Conservation (phyloP, 108 stramenopile species). For the Discostella stelligeroides region DNA sequence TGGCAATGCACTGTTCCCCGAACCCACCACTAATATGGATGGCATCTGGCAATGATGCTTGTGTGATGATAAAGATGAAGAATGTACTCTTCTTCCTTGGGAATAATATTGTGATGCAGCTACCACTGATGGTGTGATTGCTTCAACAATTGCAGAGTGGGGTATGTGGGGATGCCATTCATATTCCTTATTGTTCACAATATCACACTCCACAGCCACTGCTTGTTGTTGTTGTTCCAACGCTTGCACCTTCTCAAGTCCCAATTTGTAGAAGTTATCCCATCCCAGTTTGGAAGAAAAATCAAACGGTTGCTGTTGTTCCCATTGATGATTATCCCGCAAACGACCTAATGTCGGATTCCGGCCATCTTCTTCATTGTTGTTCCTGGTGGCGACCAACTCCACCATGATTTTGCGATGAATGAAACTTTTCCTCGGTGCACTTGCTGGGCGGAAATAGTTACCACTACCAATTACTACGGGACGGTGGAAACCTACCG, state of each 20-base stretch:
- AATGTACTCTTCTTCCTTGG: neutral
- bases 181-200: too few relatives aligned
- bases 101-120: constrained; percentile 7
- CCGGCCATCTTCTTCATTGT: neutral
- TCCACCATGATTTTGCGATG: neutral
- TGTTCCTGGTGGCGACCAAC: neutral
- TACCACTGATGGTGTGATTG: constrained; percentile 38
- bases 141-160: constrained; percentile 49
- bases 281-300: constrained; percentile 68
- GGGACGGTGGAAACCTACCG: neutral
- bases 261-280: constrained; percentile 62
- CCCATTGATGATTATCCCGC: constrained; percentile 11
- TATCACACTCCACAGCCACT: neutral
- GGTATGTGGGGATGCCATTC: constrained; percentile 81
- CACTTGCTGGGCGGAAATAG: neutral
- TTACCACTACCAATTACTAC: neutral
- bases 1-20: constrained; percentile 69
- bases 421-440: neutral
- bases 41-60: constrained; percentile 22
- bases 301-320: constrained; percentile 49
- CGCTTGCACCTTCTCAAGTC: constrained; percentile 6
- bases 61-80: neutral
- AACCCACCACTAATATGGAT: constrained; percentile 62
- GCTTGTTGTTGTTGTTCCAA: neutral
- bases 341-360: neutral